Percentiles rank a stretch among this genome's conserved stretches.
Conservation (phyloP, 2,329 filamentous ascomycete species). For the Alternaria brassicicola region DNA sequence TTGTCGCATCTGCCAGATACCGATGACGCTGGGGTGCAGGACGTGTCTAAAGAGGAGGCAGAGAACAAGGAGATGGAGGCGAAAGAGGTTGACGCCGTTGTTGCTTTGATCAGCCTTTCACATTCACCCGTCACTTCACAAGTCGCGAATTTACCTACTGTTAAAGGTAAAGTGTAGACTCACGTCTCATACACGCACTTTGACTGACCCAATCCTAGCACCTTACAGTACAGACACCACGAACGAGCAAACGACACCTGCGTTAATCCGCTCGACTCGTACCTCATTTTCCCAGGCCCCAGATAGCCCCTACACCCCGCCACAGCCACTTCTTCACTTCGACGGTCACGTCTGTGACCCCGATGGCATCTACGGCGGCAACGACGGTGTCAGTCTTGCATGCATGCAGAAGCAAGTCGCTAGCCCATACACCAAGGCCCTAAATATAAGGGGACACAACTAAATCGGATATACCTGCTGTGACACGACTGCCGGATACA, state of each 20-base stretch:
- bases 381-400: neutral
- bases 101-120: constrained; percentile 5
- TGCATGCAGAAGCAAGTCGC: neutral
- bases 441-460: neutral
- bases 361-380: neutral
- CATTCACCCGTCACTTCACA: neutral
- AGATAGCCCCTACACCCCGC: neutral
- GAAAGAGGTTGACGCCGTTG: constrained; percentile 5
- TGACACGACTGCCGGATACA: neutral
- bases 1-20: neutral
- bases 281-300: neutral
- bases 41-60: neutral
- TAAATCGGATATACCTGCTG: neutral
- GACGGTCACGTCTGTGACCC: neutral
- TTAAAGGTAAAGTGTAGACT: neutral
- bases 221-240: neutral
- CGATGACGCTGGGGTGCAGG: neutral
- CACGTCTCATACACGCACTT: neutral
- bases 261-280: neutral
- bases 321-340: neutral
- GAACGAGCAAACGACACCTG: neutral
- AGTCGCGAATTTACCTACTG: neutral
- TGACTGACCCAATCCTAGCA: neutral
- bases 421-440: neutral
- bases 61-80: neutral